A percentile compares a stretch with the other conserved stretches of the same genome.
phyloP scores from a whole-genome alignment of 495 filamentous ascomycete genomes.

The Astrothelium subdiscretum region DNA sequence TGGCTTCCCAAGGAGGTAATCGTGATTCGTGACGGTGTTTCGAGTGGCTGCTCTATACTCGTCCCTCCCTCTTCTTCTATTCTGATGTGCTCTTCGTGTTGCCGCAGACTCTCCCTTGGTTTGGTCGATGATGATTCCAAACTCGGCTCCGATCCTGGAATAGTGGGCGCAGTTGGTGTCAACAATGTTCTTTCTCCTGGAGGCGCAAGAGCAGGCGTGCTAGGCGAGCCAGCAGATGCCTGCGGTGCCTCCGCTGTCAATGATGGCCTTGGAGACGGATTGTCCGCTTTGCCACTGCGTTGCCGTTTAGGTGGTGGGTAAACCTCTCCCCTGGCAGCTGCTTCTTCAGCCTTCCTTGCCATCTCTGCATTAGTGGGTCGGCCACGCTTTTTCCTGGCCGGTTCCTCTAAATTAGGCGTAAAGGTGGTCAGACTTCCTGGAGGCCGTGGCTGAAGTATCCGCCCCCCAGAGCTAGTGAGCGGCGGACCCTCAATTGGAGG shows the following conservation, averaged over 20 bases:
- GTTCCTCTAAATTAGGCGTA: not conserved
- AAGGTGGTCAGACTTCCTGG: not conserved
- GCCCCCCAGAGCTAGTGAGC: not conserved
- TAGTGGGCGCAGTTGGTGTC: not conserved
- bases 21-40: not conserved
- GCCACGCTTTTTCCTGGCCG: not conserved
- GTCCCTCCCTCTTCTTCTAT: not conserved
- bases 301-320: not conserved
- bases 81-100: not conserved
- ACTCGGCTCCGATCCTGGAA: not conserved
- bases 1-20: not conserved
- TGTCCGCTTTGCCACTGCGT: not conserved
- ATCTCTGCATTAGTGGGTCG: not conserved
- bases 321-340: not conserved
- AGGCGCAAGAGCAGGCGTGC: not conserved
- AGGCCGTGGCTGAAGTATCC: not conserved
- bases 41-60: not conserved
- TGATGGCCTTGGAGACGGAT: not conserved
- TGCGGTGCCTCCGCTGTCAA: not conserved
- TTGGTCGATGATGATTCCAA: not conserved
- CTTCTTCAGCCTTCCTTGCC: not conserved
- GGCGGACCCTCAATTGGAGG: not conserved
- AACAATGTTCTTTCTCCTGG: not conserved
- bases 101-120: not conserved
- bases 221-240: not conserved